Evolutionary conservation across 345 rosid genomes (phyloP).

Genomic region (Bruguiera parviflora): DNA sequence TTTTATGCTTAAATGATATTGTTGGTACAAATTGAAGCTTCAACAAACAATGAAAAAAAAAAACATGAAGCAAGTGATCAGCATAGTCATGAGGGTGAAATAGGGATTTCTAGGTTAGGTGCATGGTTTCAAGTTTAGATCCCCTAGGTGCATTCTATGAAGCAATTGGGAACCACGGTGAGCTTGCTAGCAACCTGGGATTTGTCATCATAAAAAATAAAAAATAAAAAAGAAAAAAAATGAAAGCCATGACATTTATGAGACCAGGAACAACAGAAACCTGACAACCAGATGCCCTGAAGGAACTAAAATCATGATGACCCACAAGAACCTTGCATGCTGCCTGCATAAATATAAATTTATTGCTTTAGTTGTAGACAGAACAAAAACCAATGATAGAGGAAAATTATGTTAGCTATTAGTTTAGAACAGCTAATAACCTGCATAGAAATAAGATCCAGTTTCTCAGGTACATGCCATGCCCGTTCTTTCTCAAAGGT

Average conservation of each 20-base stretch:
- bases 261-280: conserved; percentile 32
- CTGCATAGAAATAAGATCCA: conserved; percentile 80
- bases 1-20: too few species aligned
- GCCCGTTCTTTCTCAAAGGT: conserved; percentile 71
- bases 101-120: too few species aligned
- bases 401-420: conserved; percentile 11
- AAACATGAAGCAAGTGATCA: too few species aligned
- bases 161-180: too few species aligned
- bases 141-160: too few species aligned
- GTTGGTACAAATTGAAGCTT: too few species aligned
- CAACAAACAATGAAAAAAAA: too few species aligned
- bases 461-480: conserved; percentile 77
- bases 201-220: too few species aligned
- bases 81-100: too few species aligned
- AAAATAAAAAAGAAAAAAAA: not conserved
- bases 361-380: not conserved
- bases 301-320: conserved; percentile 89
- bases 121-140: too few species aligned
- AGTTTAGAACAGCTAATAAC: conserved; percentile 30
- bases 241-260: not conserved
- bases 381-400: not conserved
- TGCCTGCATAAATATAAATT: conserved; percentile 50
- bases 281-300: conserved; percentile 93
- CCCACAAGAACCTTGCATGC: conserved; percentile 92
- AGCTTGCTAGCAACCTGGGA: too few species aligned